Percentiles rank a stretch among this genome's conserved stretches.
Conservation (phyloP, 257 asterid genomes). For the Fraxinus quadrangulata region DNA sequence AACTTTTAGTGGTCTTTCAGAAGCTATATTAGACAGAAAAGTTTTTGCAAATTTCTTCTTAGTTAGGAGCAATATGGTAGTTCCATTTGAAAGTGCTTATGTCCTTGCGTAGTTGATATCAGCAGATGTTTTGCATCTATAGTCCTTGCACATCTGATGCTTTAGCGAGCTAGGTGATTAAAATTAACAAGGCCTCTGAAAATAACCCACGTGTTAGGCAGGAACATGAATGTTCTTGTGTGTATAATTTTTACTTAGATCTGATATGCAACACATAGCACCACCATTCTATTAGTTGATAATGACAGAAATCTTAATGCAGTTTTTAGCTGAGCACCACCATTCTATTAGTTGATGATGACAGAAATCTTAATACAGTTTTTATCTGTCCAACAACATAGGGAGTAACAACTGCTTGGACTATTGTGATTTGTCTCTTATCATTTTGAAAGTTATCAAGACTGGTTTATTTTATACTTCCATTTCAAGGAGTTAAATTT, state of each 20-base stretch:
- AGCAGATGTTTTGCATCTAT: background rate
- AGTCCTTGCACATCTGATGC: background rate
- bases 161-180: background rate
- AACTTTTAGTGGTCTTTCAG: background rate
- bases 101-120: background rate
- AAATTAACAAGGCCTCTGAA: background rate
- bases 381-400: background rate
- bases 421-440: background rate
- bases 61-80: background rate
- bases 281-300: background rate
- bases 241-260: background rate
- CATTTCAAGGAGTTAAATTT: background rate
- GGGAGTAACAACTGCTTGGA: background rate
- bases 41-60: background rate
- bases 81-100: background rate
- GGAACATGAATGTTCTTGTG: background rate
- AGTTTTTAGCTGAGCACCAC: background rate
- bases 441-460: background rate
- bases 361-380: slow-evolving; percentile 4
- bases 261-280: background rate
- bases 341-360: background rate
- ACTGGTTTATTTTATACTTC: background rate
- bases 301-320: background rate
- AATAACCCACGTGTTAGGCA: background rate
- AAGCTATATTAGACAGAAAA: background rate